Conservation (phyloP, 192 early-diverging fungal genomes). For the Backusella mclennaniae region DNA sequence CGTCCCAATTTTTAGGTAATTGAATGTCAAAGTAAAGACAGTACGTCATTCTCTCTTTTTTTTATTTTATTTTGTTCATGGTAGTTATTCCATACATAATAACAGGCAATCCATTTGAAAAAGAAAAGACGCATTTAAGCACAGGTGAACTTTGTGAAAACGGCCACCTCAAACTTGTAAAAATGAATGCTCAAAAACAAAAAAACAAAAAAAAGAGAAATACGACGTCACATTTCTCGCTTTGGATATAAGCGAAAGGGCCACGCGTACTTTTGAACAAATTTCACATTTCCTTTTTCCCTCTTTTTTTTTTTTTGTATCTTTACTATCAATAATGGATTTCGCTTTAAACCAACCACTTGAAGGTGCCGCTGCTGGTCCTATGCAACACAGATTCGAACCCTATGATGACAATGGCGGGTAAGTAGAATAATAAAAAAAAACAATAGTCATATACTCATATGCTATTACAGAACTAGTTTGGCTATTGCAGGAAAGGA, state of each 20-base stretch:
- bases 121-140: no score
- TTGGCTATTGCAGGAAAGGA: conserved; percentile 94
- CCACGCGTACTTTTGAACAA: neutral
- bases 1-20: no score
- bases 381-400: conserved; percentile 73
- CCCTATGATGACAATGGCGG: conserved; percentile 91
- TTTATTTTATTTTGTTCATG: no score
- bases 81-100: no score
- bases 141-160: neutral
- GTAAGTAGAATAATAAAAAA: conserved; percentile 20
- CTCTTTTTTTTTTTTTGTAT: neutral
- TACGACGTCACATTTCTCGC: neutral
- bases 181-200: neutral
- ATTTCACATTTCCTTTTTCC: neutral
- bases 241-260: neutral
- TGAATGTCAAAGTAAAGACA: no score
- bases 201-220: neutral
- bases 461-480: conserved; percentile 59
- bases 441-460: conserved; percentile 9
- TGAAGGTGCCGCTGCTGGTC: conserved; percentile 17
- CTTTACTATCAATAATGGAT: neutral
- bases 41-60: no score
- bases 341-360: conserved; percentile 12
- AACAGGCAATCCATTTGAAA: no score
- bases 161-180: neutral